Evolutionary conservation across 495 filamentous ascomycete species (phyloP), one percentile per base, ranked within the genome.

Genomic region (Neurospora pannonica): DNA sequence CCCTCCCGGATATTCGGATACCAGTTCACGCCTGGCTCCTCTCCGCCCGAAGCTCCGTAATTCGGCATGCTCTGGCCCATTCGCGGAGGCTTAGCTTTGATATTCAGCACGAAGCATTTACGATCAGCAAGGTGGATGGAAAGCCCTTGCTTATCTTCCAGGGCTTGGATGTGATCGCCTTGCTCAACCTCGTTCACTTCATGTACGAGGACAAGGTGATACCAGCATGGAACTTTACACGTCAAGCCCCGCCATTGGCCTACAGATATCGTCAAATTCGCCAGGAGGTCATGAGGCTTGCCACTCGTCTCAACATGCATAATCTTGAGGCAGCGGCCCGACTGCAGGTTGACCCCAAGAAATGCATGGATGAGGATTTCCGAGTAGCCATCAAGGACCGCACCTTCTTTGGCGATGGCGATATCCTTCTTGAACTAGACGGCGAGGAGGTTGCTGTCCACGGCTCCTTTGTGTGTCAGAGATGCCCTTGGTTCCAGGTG

Each of bases 401-500:
- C 1, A 81, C 82, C 0, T 97, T 94, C 79, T 94, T 93, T 76
- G 87, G 90, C 19, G 88, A 90, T 77, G 90, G 89, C 5, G 94
- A 99, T 82, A 85, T 92, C 6, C 80, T 93, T 6, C 84, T 98
- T 15, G 89, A 97, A 71, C 86, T 98, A 38, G 90, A 92, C 70
- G 90, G 85, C 1, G 84, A 84, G 48, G 89, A 90, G 54, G 82
- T 94, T 8, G 82, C 82, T 37, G 91, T 92, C 8, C 95, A 98
- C 79, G 95, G 92, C 76, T 82, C 88, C 21, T 81, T 98, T 24
- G 79, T 98, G 69, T 93, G 94, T 73, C 90, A 91, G 78, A 86
- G 97, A 78, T 97, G 94, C 75, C 95, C 94, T 0, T 99, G 97
- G 85, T 99, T 99, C 77, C 85, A 94, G 75, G 92, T 93, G 5